Percentiles rank a stretch among this genome's conserved stretches.
Conservation (phyloP, 257 asterid genomes). For the Penstemon eatonii region DNA sequence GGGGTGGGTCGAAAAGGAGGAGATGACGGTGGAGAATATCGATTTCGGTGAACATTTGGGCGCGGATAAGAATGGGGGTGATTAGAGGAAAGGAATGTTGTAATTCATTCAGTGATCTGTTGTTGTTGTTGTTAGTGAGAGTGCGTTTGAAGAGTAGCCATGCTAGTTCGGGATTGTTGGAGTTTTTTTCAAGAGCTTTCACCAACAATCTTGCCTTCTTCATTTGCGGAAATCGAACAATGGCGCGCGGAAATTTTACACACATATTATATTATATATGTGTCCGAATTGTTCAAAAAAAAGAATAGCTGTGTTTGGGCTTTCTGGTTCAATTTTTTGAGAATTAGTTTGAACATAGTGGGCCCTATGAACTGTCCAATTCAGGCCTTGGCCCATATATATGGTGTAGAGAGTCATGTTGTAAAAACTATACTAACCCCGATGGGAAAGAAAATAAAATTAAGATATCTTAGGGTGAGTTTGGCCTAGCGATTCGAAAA, state of each 20-base stretch:
- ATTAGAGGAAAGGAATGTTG: constrained; percentile 46
- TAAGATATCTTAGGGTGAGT: too few species aligned
- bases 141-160: constrained; percentile 76
- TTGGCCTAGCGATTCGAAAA: too few species aligned
- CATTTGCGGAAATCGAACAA: constrained; percentile 22
- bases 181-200: constrained; percentile 53
- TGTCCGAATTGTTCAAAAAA: too few species aligned
- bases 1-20: constrained; percentile 36
- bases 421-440: too few species aligned
- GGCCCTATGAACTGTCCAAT: too few species aligned
- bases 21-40: constrained; percentile 55
- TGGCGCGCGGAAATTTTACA: too few species aligned
- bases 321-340: not conserved
- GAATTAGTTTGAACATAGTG: too few species aligned
- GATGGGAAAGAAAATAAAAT: too few species aligned
- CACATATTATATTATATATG: too few species aligned
- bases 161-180: constrained; percentile 62
- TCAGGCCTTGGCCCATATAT: too few species aligned
- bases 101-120: constrained; percentile 11
- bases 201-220: constrained; percentile 41
- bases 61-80: constrained; percentile 60
- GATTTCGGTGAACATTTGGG: constrained; percentile 66
- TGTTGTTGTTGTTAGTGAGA: constrained; percentile 25
- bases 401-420: too few species aligned
- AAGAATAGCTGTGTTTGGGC: not conserved